phyloP scores from a whole-genome alignment of 2,329 filamentous ascomycete species.

The Hypoxylon sp. region DNA sequence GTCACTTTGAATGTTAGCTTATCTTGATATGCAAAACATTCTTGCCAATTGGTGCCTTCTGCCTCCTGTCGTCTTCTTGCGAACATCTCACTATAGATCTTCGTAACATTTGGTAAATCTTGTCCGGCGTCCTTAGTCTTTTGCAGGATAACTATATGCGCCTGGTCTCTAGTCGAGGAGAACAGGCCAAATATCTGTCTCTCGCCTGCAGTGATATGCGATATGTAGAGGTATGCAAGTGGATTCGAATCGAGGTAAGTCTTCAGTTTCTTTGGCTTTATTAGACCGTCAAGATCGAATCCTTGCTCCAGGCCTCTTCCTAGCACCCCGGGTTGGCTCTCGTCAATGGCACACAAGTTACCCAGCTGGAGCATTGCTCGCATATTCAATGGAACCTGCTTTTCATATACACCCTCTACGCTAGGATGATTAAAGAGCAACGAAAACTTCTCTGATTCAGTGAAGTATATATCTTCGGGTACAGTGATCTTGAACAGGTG shows the following conservation, averaged over 20 bases:
- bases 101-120: conserved; percentile 90
- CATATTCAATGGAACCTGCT: conserved; percentile 87
- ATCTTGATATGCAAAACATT: conserved; percentile 88
- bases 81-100: conserved; percentile 86
- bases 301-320: conserved; percentile 94
- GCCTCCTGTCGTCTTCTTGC: conserved; percentile 75
- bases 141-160: conserved; percentile 90
- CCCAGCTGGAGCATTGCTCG: conserved; percentile 91
- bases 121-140: conserved; percentile 82
- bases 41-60: conserved; percentile 80
- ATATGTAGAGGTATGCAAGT: conserved; percentile 90
- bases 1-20: conserved; percentile 87
- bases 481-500: conserved; percentile 96
- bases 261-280: conserved; percentile 73
- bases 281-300: conserved; percentile 86
- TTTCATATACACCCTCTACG: conserved; percentile 98
- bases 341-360: conserved; percentile 93
- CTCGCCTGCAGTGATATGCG: conserved; percentile 91
- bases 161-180: conserved; percentile 83
- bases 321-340: conserved; percentile 88
- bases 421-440: conserved; percentile 91
- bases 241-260: conserved; percentile 82
- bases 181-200: conserved; percentile 95
- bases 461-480: conserved; percentile 87
- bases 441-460: conserved; percentile 85